phyloP scores from a whole-genome alignment of 1,139 yeast genomes.

The Entelexis sorbosivorans region DNA sequence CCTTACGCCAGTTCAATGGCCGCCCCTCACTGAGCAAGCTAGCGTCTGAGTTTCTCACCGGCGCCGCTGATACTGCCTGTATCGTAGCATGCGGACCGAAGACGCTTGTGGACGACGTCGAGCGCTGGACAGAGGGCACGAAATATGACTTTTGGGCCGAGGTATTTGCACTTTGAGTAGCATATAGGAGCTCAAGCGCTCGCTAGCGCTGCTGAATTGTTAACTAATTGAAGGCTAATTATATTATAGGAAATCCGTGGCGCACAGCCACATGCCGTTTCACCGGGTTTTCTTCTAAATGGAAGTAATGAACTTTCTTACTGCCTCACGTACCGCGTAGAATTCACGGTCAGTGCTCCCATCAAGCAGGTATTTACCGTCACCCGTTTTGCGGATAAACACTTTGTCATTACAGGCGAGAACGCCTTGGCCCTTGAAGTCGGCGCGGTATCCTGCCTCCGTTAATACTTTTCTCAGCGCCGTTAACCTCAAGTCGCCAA shows the following conservation, averaged over 20 bases:
- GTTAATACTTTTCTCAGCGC: constrained; percentile 60
- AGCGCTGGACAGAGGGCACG: constrained; percentile 34
- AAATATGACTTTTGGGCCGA: constrained; percentile 21
- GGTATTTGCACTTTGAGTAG: constrained; percentile 14
- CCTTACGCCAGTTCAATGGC: constrained; percentile 25
- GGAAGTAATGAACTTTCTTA: constrained; percentile 64
- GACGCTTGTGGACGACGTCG: constrained; percentile 41
- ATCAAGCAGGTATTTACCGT: constrained; percentile 75
- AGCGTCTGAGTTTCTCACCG: constrained; percentile 19
- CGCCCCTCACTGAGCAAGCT: constrained; percentile 26
- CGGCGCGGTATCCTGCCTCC: constrained; percentile 57
- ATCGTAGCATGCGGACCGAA: constrained; percentile 65
- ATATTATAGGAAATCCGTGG: too few relatives aligned
- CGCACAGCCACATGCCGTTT: too few relatives aligned
- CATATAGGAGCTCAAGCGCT: too few relatives aligned
- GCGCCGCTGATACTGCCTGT: constrained; percentile 33
- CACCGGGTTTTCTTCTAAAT: constrained; percentile 12
- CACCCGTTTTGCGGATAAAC: constrained; percentile 64
- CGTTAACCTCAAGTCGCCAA: constrained; percentile 80
- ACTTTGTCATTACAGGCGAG: constrained; percentile 71
- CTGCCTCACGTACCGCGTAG: constrained; percentile 65
- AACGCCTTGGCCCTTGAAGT: constrained; percentile 87
- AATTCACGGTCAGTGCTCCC: constrained; percentile 70
- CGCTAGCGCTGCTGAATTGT: background rate
- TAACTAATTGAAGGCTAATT: too few relatives aligned